These are phyloP conservation scores for Gillenia trifoliata DNA, from an alignment of 306 rosid genomes.

Conservation along the genomic window DNA sequence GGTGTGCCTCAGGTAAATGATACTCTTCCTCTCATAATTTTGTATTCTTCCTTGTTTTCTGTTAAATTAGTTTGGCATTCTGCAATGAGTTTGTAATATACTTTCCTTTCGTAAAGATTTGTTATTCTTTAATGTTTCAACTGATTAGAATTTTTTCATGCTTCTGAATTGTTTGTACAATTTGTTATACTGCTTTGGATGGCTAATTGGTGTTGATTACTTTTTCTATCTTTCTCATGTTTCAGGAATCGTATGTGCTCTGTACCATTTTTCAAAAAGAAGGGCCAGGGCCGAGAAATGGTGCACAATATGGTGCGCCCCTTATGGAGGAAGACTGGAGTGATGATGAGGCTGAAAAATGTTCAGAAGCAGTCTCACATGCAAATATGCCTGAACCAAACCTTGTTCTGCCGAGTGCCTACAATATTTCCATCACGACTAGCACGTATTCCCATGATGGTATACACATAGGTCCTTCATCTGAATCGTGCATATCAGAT, in stretches of 20 bases:
- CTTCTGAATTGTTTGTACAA: not conserved
- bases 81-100: not conserved
- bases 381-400: conserved; percentile 11
- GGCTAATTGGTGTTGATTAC: conserved; percentile 1
- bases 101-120: not conserved
- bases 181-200: not conserved
- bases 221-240: conserved; percentile 11
- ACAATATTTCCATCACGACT: conserved; percentile 17
- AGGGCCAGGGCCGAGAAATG: conserved; percentile 69
- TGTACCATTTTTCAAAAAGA: conserved; percentile 57
- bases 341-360: conserved; percentile 32
- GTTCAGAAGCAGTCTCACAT: conserved; percentile 20
- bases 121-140: not conserved
- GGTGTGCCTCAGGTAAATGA: conserved; percentile 48
- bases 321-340: conserved; percentile 67
- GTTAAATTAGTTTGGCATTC: not conserved
- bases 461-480: conserved; percentile 18
- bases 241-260: conserved; percentile 62
- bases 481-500: conserved; percentile 37
- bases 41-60: not conserved
- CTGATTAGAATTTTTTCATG: not conserved
- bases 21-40: not conserved
- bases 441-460: conserved; percentile 16
- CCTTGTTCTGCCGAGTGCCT: conserved; percentile 6
- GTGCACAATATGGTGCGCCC: conserved; percentile 61